A percentile compares a stretch with the other conserved stretches of the same genome.
These are phyloP conservation scores for Aspergillus saccharolyticus DNA, from an alignment of 495 filamentous ascomycete genomes.

Conservation along the genomic window DNA sequence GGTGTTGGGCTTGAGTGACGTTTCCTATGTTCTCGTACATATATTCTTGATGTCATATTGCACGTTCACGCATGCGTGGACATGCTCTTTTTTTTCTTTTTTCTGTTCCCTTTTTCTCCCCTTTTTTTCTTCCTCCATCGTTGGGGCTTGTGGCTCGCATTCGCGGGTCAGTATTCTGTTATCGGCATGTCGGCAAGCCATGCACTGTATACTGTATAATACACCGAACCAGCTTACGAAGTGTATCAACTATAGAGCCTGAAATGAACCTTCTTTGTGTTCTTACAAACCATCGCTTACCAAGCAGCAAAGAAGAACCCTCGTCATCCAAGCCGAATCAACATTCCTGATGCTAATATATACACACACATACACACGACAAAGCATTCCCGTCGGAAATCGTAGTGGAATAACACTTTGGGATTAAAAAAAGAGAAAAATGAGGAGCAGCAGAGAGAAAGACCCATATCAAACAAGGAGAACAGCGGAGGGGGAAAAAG, in stretches of 20 bases:
- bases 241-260: too few species aligned
- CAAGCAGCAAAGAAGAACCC: too few species aligned
- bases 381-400: conserved; percentile 17
- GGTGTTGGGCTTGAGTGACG: neutral
- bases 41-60: conserved; percentile 10
- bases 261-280: too few species aligned
- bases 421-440: conserved; percentile 11
- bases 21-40: conserved; percentile 2
- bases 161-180: too few species aligned
- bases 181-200: too few species aligned
- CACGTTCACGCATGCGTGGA: conserved; percentile 2
- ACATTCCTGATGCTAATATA: conserved; percentile 36
- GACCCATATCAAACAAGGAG: conserved; percentile 2
- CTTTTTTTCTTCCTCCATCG: neutral
- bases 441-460: conserved; percentile 17
- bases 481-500: neutral
- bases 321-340: neutral
- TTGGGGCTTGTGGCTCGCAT: too few species aligned
- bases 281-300: too few species aligned
- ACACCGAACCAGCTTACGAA: too few species aligned
- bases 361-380: conserved; percentile 34
- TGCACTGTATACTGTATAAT: too few species aligned
- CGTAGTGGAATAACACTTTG: conserved; percentile 4
- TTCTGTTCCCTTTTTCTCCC: neutral
- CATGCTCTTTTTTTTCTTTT: conserved; percentile 4